Base-by-base conservation (phyloP, 129 eudicot species). In the Chrysanthemum seticuspe region DNA sequence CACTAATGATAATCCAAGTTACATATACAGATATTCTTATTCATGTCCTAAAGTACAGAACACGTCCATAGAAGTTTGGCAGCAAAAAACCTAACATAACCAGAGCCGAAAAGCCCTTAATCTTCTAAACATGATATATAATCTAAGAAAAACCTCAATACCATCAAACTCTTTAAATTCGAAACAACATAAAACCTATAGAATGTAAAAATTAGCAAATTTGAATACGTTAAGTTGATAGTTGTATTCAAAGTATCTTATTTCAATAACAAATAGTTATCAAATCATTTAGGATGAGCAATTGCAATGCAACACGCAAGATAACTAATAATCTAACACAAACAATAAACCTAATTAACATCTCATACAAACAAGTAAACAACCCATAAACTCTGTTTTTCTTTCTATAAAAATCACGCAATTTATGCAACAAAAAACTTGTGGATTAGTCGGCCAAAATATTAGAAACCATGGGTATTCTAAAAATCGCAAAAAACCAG, bases 1-100 rank as follows among this genome's bases (percentile, higher is more conserved):
- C n/a, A 19, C 66, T 54, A 15, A 74, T 2, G 34, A 54, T 34
- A 29, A 62, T 74, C 70, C 62, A 51, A 62, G 36, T 21, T 40
- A 15, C 40, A 65, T 64, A 51, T 18, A 50, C n/a, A n/a, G n/a
- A n/a, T n/a, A n/a, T n/a, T n/a, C 44, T 54, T 56, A 15, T 18
- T 29, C 47, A 75, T 52, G 48, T 36, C 40, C 44, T 40, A 65
- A 47, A 21, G 21, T 7, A 19, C 0, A 66, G 10, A 40, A 40
- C 47, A 8, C 0, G 10, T 6, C 47, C 47, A 75, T 18, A 40
- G 0, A 13, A 75, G 40, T 13, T 18, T 64, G 29, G 52, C 64
- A 36, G 15, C 10, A 36, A 74, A 74, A 11, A 48, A 44, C 47
- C 40, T 40, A 56, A 53, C 79, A 62, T 13, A 49, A 2, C 61